Percentiles rank a stretch among this genome's conserved stretches.
Evolutionary conservation across 139 green algal species (phyloP).

Genomic region (Spirogloea muscicola): DNA sequence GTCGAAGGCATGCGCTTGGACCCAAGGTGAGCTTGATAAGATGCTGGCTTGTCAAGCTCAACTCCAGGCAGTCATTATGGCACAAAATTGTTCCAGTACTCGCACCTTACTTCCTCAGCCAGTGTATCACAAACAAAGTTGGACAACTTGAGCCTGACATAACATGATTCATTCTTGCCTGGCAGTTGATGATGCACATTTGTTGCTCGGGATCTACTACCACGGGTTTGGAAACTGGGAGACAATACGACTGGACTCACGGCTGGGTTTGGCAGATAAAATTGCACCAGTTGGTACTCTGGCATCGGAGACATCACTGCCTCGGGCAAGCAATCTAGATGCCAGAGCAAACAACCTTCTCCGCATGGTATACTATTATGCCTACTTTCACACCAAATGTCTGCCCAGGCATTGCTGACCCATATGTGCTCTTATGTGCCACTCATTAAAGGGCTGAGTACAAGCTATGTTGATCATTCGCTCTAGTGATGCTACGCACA

Average conservation of each 20-base stretch:
- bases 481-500: no score
- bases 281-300: slow-evolving; percentile 50
- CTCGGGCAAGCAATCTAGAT: slow-evolving; percentile 69
- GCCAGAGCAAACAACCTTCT: slow-evolving; percentile 75
- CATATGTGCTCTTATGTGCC: no score
- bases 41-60: no score
- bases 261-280: slow-evolving; percentile 67
- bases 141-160: no score
- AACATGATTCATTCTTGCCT: background rate
- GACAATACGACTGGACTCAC: slow-evolving; percentile 62
- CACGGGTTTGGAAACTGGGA: slow-evolving; percentile 81
- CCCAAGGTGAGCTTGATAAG: slow-evolving; percentile 22
- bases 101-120: no score
- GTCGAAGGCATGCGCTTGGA: slow-evolving; percentile 64
- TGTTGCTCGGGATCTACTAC: slow-evolving; percentile 72
- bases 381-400: no score
- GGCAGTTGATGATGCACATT: slow-evolving; percentile 66
- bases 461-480: no score
- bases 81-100: no score
- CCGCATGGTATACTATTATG: slow-evolving; percentile 33
- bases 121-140: no score
- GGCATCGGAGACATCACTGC: slow-evolving; percentile 42
- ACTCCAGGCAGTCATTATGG: no score
- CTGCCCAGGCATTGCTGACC: no score
- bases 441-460: no score